Conservation (phyloP, 306 rosid genomes). For the Lathyrus oleraceus region DNA sequence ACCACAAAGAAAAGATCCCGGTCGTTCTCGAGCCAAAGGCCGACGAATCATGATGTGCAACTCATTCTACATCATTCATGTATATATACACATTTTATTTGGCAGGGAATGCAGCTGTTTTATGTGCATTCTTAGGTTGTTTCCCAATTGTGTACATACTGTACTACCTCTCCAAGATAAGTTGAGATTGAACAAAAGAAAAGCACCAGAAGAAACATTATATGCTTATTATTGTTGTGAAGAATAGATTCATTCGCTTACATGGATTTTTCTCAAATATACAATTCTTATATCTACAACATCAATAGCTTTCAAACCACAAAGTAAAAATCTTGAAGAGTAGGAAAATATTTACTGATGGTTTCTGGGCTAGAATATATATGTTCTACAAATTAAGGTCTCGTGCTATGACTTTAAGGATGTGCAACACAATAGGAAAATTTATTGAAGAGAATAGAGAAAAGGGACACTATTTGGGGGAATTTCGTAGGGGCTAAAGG, state of each 20-base stretch:
- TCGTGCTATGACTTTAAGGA: too few relatives aligned
- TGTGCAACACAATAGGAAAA: too few relatives aligned
- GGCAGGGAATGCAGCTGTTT: constrained; percentile 35
- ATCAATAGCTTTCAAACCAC: background rate
- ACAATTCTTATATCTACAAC: background rate
- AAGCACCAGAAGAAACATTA: background rate
- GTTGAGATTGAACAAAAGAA: background rate
- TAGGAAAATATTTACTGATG: too few relatives aligned
- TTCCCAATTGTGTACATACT: constrained; percentile 47
- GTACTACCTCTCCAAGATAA: background rate
- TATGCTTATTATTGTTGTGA: background rate
- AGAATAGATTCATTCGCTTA: background rate
- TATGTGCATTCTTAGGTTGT: constrained; percentile 37
- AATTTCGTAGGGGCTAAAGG: too few relatives aligned
- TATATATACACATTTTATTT: constrained; percentile 40
- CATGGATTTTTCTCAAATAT: background rate
- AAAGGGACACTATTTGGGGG: too few relatives aligned
- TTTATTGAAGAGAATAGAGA: too few relatives aligned
- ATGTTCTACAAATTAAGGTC: too few relatives aligned
- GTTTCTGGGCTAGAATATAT: too few relatives aligned
- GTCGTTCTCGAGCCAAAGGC: constrained; percentile 88
- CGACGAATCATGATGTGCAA: constrained; percentile 62
- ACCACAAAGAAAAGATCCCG: constrained; percentile 90
- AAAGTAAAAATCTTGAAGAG: background rate
- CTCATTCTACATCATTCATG: constrained; percentile 26